These are phyloP conservation scores for Plasmodium billcollinsi DNA, from an alignment of 169 alveolate genomes.

Conservation along the genomic window DNA sequence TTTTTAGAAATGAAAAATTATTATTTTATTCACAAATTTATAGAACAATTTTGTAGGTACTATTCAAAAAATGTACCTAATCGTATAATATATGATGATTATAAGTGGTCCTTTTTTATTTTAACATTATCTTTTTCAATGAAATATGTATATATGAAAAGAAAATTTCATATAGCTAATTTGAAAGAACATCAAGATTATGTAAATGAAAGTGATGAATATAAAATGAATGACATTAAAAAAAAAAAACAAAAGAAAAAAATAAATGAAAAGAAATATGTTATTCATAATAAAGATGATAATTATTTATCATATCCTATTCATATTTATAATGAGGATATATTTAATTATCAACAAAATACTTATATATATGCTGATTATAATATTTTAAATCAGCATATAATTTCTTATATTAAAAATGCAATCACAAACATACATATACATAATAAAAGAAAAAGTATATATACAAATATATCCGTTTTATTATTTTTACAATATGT, in stretches of 20 bases:
- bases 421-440: background rate
- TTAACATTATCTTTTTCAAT: constrained; percentile 41
- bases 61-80: constrained; percentile 15
- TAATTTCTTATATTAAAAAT: constrained; percentile 13
- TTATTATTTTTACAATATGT: constrained; percentile 37
- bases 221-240: too few species aligned
- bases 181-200: background rate
- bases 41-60: constrained; percentile 47
- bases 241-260: too few species aligned
- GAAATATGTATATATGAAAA: constrained; percentile 28
- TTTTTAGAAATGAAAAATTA: constrained; percentile 32
- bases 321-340: constrained; percentile 44
- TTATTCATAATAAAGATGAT: background rate
- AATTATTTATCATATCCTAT: constrained; percentile 8
- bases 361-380: background rate
- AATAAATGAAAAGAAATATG: background rate
- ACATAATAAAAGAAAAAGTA: background rate
- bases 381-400: constrained; percentile 13
- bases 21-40: constrained; percentile 28
- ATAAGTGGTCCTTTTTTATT: constrained; percentile 42
- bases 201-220: too few species aligned
- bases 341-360: constrained; percentile 16
- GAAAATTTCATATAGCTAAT: background rate
- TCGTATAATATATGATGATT: constrained; percentile 12
- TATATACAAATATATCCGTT: background rate